Conservation (phyloP, 305 asterid genomes). For the Plantago lanceolata region DNA sequence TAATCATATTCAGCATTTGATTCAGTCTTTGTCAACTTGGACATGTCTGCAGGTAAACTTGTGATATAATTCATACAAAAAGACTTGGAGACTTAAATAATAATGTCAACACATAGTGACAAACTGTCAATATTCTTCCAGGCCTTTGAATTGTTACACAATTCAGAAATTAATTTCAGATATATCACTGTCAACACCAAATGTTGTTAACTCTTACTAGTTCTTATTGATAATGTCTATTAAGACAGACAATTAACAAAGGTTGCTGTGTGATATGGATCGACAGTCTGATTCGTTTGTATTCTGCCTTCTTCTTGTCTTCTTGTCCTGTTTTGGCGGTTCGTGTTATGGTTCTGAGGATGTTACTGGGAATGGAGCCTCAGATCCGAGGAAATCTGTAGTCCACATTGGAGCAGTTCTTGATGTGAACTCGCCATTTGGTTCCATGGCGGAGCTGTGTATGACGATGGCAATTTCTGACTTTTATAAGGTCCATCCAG, state of each 20-base stretch:
- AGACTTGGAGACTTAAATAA: too few relatives aligned
- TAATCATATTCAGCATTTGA: background rate
- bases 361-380: background rate
- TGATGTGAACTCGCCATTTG: constrained; percentile 2
- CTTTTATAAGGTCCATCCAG: background rate
- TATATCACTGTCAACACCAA: too few relatives aligned
- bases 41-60: too few relatives aligned
- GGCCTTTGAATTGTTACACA: too few relatives aligned
- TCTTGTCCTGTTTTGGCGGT: background rate
- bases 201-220: too few relatives aligned
- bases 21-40: background rate
- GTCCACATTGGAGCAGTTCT: background rate
- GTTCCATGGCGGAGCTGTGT: background rate
- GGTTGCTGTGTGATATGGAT: too few relatives aligned
- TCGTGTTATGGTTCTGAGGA: background rate
- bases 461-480: constrained; percentile 1
- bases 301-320: background rate
- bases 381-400: background rate
- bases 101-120: too few relatives aligned
- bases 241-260: too few relatives aligned
- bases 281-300: background rate
- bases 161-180: too few relatives aligned
- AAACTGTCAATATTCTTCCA: too few relatives aligned
- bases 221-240: too few relatives aligned
- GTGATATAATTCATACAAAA: too few relatives aligned